Percentiles rank a stretch among this genome's conserved stretches.
Conservation (phyloP, 2,329 filamentous ascomycete species). For the Sporothrix variecibatus region DNA sequence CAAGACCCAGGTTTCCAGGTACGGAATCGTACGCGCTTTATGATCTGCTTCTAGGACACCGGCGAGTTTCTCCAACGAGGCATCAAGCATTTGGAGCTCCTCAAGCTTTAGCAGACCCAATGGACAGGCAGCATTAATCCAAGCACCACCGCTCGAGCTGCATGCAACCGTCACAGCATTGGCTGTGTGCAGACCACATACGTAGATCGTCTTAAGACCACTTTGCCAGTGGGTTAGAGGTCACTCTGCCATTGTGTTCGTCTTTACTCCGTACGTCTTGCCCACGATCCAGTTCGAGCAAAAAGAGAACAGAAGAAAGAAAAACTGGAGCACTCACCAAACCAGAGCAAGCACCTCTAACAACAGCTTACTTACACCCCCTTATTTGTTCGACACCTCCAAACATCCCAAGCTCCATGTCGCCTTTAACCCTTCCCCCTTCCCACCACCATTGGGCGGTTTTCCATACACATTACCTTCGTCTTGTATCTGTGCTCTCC, state of each 20-base stretch:
- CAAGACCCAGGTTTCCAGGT: background rate
- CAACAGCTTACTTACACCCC: background rate
- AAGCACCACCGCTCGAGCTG: background rate
- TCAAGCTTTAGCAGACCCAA: background rate
- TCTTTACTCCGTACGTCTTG: background rate
- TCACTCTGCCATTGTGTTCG: background rate
- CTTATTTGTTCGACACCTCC: background rate
- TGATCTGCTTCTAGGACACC: conserved; percentile 1
- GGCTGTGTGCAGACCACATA: background rate
- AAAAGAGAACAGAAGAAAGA: background rate
- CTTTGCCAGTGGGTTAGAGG: background rate
- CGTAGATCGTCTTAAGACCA: background rate
- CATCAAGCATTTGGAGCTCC: background rate
- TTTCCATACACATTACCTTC: background rate
- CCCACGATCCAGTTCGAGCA: background rate
- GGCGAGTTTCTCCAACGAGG: background rate
- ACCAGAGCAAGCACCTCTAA: too few relatives aligned
- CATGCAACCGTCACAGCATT: background rate
- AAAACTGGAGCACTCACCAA: background rate
- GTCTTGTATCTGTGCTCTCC: background rate
- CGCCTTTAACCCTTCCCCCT: background rate
- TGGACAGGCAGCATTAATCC: background rate
- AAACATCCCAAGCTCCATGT: background rate
- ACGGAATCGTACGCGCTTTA: background rate
- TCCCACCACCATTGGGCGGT: background rate